Evolutionary conservation across 2,329 filamentous ascomycete species (phyloP).

Genomic region (Escovopsis sp.): DNA sequence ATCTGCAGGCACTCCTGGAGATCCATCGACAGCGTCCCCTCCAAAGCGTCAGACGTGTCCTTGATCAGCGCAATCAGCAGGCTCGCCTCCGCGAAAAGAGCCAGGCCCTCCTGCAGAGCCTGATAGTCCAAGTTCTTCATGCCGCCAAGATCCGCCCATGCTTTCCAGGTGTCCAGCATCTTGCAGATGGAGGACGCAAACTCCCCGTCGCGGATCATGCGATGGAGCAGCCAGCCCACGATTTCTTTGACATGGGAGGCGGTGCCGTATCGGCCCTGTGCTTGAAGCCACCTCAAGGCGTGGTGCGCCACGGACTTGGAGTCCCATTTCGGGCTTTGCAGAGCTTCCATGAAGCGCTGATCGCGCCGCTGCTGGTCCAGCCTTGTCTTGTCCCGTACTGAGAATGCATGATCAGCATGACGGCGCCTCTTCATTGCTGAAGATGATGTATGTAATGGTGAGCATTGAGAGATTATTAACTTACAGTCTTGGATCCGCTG

Average conservation of each 20-base stretch:
- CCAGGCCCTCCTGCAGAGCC: conserved; percentile 22
- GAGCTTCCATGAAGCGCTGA: conserved; percentile 31
- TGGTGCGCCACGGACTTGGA: conserved; percentile 30
- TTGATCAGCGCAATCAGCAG: conserved; percentile 33
- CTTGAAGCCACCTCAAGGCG: conserved; percentile 29
- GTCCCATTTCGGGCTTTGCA: conserved; percentile 40
- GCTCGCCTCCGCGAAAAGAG: conserved; percentile 32
- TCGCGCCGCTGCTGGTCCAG: conserved; percentile 28
- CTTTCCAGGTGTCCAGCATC: conserved; percentile 37
- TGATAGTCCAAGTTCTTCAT: conserved; percentile 33
- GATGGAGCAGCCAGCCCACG: conserved; percentile 33
- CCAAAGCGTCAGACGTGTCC: conserved; percentile 28
- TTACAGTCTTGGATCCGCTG: conserved; percentile 32
- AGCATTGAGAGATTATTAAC: conserved; percentile 7
- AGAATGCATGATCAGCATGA: conserved; percentile 1
- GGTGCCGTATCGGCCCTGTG: conserved; percentile 12
- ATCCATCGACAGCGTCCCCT: conserved; percentile 35
- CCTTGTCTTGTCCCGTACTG: conserved; percentile 29
- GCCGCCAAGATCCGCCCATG: conserved; percentile 40
- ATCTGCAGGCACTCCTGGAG: conserved; percentile 39
- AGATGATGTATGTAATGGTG: neutral
- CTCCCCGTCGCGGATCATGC: conserved; percentile 35
- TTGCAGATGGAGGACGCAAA: conserved; percentile 26
- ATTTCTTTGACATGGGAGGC: conserved; percentile 21
- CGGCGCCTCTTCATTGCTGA: neutral